Base-by-base conservation (phyloP, 1,284 basidiomycete species). In the Papiliotrema flavescens region DNA sequence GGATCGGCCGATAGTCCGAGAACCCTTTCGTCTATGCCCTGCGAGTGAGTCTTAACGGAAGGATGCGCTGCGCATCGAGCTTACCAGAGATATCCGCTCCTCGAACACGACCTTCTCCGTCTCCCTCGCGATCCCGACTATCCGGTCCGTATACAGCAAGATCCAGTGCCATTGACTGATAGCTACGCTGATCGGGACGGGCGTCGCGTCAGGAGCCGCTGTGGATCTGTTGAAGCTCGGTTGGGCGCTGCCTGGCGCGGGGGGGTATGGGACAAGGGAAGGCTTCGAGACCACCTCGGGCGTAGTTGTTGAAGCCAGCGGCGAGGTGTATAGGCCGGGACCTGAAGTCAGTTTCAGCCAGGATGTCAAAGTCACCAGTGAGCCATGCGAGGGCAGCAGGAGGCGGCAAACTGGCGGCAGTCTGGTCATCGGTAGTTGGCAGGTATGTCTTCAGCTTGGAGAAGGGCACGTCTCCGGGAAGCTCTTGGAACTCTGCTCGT, bases 161-260 rank as follows among this genome's bases (percentile, higher is more conserved):
- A 98, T 79, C 70, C 93, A 90, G 69, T 98, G 95, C 72, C 92
- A 96, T 70, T 95, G 89, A 0, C 93, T 96, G 54, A 96, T 78
- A 15, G 86, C 83, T 65, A 96, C 85, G 3, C 90, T 89, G 9
- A 86, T 55, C 1, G 73, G 73, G 39, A 67, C 59, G 8, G 64
- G 68, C 1, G 89, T 89, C 11, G 80, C 64, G 41, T 81, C 79
- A 5, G 73, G 62, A 8, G 56, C 47, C 13, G 52, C 50, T 15
- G 54, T 24, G 3, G 57, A 52, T 5, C 69, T 59, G 37, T 53
- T 62, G 56, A 71, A 70, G 13, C 61, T 89, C 83, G 42, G 84
- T 80, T 70, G 92, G 87, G 61, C 92, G 1, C 84, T 23, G 51
- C 77, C 78, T 1, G 83, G 77, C 34, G 85, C 80, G 61, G 86